Conservation (phyloP, 768 basidiomycete genomes). For the Tylopilus balloui region DNA sequence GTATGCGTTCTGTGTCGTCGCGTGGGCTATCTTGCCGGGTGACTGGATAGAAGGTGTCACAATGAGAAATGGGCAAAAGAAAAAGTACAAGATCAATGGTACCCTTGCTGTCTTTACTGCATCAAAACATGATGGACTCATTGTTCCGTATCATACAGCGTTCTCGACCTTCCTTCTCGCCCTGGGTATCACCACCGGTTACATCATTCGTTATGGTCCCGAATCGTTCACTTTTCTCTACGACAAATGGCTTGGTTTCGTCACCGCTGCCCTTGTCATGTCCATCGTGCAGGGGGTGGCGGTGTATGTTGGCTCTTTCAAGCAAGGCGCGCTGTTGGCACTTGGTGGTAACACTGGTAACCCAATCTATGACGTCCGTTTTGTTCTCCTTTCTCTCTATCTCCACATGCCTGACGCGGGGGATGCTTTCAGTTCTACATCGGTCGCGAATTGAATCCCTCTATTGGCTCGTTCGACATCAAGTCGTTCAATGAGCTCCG, state of each 20-base stretch:
- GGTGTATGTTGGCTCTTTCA: slow-evolving; percentile 72
- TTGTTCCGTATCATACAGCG: slow-evolving; percentile 41
- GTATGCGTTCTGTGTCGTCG: slow-evolving; percentile 82
- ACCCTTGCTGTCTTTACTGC: slow-evolving; percentile 13
- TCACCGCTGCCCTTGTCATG: slow-evolving; percentile 80
- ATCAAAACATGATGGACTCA: background rate
- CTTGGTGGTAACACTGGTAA: slow-evolving; percentile 91
- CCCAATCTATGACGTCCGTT: slow-evolving; percentile 81
- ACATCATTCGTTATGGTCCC: slow-evolving; percentile 70
- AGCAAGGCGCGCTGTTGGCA: slow-evolving; percentile 67
- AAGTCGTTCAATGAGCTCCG: slow-evolving; percentile 53
- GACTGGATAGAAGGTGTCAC: slow-evolving; percentile 66
- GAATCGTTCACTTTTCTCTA: slow-evolving; percentile 85
- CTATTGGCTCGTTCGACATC: slow-evolving; percentile 70
- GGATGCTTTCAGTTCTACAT: slow-evolving; percentile 70
- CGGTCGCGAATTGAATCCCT: slow-evolving; percentile 92
- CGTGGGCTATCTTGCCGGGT: slow-evolving; percentile 78
- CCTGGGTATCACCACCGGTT: slow-evolving; percentile 65
- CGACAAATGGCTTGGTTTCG: slow-evolving; percentile 86
- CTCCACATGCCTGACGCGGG: background rate
- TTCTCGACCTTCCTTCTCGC: slow-evolving; percentile 84
- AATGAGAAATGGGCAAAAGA: slow-evolving; percentile 70
- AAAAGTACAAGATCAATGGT: slow-evolving; percentile 96
- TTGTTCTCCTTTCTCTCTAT: background rate
- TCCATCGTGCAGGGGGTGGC: slow-evolving; percentile 66